Evolutionary conservation across 169 alveolate species (phyloP).

Genomic region (Cryptosporidium canis): DNA sequence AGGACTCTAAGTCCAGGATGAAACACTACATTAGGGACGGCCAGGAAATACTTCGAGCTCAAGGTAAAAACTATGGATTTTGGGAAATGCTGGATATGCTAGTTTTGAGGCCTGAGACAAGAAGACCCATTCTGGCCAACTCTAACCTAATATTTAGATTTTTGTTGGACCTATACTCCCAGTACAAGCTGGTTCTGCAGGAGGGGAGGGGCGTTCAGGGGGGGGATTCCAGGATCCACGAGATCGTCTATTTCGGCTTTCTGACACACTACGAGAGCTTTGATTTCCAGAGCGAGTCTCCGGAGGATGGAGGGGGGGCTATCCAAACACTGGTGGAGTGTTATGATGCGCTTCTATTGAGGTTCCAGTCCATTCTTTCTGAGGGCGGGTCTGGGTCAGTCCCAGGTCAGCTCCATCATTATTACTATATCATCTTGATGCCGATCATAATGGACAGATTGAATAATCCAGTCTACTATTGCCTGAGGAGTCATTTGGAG

Average conservation of each 20-base stretch:
- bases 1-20: background rate
- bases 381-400: background rate
- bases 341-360: background rate
- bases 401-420: too few species aligned
- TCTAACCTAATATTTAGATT: constrained; percentile 21
- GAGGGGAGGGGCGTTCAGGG: too few species aligned
- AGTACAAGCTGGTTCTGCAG: background rate
- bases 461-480: constrained; percentile 18
- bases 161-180: background rate
- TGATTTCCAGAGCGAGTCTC: background rate
- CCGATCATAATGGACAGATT: constrained; percentile 37
- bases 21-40: background rate
- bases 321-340: background rate
- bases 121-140: background rate
- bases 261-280: constrained; percentile 1
- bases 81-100: constrained; percentile 3
- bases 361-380: background rate
- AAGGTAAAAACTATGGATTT: background rate
- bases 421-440: constrained; percentile 15
- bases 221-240: background rate
- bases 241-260: background rate
- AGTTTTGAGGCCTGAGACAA: background rate
- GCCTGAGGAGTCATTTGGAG: background rate
- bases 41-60: background rate
- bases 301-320: background rate